Conservation (phyloP, 129 eudicot genomes). For the Artemisia annua region DNA sequence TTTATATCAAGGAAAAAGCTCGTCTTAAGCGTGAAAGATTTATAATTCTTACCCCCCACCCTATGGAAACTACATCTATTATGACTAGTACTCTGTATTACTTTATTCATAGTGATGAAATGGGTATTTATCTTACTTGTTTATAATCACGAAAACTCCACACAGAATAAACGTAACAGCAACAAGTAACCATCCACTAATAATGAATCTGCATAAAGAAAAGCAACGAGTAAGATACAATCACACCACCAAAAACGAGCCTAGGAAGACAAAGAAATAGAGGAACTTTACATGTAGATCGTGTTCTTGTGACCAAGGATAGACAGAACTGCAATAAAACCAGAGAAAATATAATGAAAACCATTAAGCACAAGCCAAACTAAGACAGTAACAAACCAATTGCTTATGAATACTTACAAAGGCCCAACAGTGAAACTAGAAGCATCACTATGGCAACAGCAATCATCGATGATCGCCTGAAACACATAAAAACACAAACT, state of each 20-base stretch:
- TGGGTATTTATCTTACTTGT: slow-evolving; percentile 57
- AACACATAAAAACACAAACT: slow-evolving; percentile 13
- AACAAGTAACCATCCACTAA: slow-evolving; percentile 97
- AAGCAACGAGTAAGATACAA: slow-evolving; percentile 28
- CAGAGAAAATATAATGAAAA: slow-evolving; percentile 9
- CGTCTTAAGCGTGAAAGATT: too few relatives aligned
- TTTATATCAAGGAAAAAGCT: too few relatives aligned
- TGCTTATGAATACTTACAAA: slow-evolving; percentile 52
- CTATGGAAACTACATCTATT: too few relatives aligned
- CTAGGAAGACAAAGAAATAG: slow-evolving; percentile 3
- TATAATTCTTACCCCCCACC: too few relatives aligned
- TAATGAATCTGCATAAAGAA: slow-evolving; percentile 71
- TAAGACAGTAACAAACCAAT: background rate
- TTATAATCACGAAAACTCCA: slow-evolving; percentile 80
- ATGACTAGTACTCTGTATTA: background rate
- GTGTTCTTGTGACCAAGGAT: slow-evolving; percentile 69
- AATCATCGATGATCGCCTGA: slow-evolving; percentile 76
- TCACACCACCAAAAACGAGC: background rate
- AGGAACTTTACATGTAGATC: slow-evolving; percentile 69
- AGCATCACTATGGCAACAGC: slow-evolving; percentile 80
- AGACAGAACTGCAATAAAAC: slow-evolving; percentile 62
- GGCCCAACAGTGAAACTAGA: slow-evolving; percentile 77
- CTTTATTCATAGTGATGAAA: background rate
- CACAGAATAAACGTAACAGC: slow-evolving; percentile 83
- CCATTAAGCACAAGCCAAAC: background rate